Evolutionary conservation across 148 eudicot genomes (phyloP).

Genomic region (Chenopodium quinoa): DNA sequence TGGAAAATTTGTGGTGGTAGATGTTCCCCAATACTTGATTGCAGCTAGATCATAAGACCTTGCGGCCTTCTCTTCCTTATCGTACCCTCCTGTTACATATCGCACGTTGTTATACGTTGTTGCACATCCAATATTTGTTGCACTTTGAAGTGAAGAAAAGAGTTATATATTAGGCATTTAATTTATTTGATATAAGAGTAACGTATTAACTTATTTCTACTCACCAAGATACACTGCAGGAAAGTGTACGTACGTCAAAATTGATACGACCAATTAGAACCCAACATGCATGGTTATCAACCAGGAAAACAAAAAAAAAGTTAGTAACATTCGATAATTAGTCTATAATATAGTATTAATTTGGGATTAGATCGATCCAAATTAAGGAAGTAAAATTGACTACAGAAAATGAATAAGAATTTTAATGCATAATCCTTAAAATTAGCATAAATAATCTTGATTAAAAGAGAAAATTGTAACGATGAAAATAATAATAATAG

Average conservation of each 20-base stretch:
- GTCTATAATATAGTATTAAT: background rate
- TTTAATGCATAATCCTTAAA: background rate
- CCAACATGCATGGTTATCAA: slow-evolving; percentile 17
- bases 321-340: slow-evolving; percentile 10
- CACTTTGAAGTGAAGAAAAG: background rate
- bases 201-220: slow-evolving; percentile 15
- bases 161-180: too few relatives aligned
- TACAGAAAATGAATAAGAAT: too few relatives aligned
- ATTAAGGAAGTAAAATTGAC: too few relatives aligned
- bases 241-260: background rate
- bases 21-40: slow-evolving; percentile 95
- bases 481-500: background rate
- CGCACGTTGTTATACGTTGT: background rate
- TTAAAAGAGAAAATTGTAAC: background rate
- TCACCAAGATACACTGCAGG: slow-evolving; percentile 75
- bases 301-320: slow-evolving; percentile 12
- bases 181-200: too few relatives aligned
- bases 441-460: too few relatives aligned
- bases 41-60: slow-evolving; percentile 97
- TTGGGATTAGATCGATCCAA: background rate
- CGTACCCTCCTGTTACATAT: slow-evolving; percentile 70
- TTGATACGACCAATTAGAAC: slow-evolving; percentile 12
- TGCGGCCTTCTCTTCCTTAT: slow-evolving; percentile 98
- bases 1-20: slow-evolving; percentile 96
- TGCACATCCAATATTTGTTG: too few relatives aligned